phyloP scores from a whole-genome alignment of 2,329 filamentous ascomycete genomes.

The Lomentospora prolificans region DNA sequence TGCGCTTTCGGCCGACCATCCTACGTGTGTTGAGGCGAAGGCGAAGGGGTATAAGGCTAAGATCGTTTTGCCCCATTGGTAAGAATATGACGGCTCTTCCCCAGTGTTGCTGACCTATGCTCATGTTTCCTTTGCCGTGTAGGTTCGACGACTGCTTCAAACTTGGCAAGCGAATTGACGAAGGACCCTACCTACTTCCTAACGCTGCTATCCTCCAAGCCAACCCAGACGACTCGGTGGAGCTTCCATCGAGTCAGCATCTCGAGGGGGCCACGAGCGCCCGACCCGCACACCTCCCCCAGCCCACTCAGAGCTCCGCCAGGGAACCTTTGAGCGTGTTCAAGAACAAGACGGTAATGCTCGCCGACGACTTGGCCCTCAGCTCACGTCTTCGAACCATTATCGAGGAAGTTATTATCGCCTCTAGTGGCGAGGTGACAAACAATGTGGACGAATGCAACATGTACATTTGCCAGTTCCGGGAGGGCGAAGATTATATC shows the following conservation, averaged over 20 bases:
- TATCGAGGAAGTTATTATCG: conserved; percentile 59
- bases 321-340: conserved; percentile 62
- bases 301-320: conserved; percentile 28
- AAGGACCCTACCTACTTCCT: conserved; percentile 75
- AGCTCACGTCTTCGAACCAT: conserved; percentile 55
- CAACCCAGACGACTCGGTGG: conserved; percentile 43
- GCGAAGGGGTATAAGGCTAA: conserved; percentile 62
- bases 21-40: conserved; percentile 55
- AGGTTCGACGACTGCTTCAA: conserved; percentile 97
- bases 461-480: conserved; percentile 79
- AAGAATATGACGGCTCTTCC: conserved; percentile 16
- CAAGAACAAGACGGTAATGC: conserved; percentile 63
- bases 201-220: conserved; percentile 71
- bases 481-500: conserved; percentile 70
- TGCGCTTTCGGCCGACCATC: conserved; percentile 64
- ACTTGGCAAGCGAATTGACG: conserved; percentile 82
- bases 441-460: conserved; percentile 59
- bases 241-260: conserved; percentile 46
- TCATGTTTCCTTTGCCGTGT: background rate
- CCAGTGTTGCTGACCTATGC: background rate
- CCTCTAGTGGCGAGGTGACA: conserved; percentile 62
- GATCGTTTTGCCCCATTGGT: conserved; percentile 91
- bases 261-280: conserved; percentile 57
- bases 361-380: conserved; percentile 66
- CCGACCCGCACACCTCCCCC: conserved; percentile 32